phyloP scores from a whole-genome alignment of 2,329 filamentous ascomycete genomes.

The Aureobasidium namibiae region DNA sequence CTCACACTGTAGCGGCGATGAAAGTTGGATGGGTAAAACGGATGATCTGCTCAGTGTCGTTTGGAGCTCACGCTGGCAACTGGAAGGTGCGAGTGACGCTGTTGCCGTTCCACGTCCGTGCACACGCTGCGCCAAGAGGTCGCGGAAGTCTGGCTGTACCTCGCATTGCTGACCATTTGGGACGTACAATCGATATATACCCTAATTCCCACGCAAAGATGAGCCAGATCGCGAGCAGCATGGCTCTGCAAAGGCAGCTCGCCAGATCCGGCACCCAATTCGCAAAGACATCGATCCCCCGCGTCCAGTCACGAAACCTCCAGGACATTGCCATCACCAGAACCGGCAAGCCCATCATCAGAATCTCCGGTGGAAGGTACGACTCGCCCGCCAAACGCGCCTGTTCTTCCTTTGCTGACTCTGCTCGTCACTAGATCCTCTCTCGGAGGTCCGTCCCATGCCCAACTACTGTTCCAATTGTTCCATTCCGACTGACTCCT shows the following conservation, averaged over 20 bases:
- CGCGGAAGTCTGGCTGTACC: conserved; percentile 6
- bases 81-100: conserved; percentile 5
- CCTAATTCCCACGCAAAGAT: background rate
- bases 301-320: conserved; percentile 37
- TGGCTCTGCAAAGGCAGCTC: conserved; percentile 28
- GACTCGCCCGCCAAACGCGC: background rate
- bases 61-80: background rate
- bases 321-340: conserved; percentile 89
- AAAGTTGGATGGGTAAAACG: background rate
- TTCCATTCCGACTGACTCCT: conserved; percentile 24
- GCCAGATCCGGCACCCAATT: conserved; percentile 23
- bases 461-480: conserved; percentile 14
- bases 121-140: no score
- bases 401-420: conserved; percentile 8
- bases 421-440: conserved; percentile 53
- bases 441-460: conserved; percentile 60
- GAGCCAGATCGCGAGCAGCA: conserved; percentile 15
- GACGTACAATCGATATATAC: conserved; percentile 6
- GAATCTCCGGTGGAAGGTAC: conserved; percentile 80
- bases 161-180: conserved; percentile 11
- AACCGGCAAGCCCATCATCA: conserved; percentile 91
- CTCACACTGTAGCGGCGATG: background rate
- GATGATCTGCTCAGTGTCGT: background rate
- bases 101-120: background rate
- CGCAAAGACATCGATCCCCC: conserved; percentile 23